A percentile compares a stretch with the other conserved stretches of the same genome.
These are phyloP conservation scores for Lachnellula cervina DNA, from an alignment of 2,329 filamentous ascomycete genomes.

Conservation along the genomic window DNA sequence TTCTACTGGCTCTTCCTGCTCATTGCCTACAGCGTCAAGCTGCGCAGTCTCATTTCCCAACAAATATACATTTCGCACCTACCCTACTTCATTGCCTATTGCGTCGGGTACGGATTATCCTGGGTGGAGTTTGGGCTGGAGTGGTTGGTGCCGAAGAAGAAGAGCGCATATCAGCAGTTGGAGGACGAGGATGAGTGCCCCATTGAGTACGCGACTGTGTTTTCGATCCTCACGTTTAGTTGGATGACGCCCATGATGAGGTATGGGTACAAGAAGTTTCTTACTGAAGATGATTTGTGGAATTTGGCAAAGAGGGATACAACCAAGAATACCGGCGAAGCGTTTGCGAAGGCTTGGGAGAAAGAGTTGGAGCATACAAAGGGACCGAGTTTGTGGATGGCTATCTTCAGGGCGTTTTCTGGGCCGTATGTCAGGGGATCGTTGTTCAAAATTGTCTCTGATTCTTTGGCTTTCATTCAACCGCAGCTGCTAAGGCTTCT, in stretches of 20 bases:
- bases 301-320: slow-evolving; percentile 76
- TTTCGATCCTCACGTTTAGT: slow-evolving; percentile 87
- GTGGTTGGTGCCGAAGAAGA: slow-evolving; percentile 64
- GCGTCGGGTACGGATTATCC: slow-evolving; percentile 54
- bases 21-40: slow-evolving; percentile 59
- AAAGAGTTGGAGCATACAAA: slow-evolving; percentile 63
- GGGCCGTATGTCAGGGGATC: slow-evolving; percentile 76
- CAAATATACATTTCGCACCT: slow-evolving; percentile 49
- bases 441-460: slow-evolving; percentile 84
- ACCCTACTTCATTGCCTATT: slow-evolving; percentile 61
- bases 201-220: slow-evolving; percentile 85
- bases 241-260: slow-evolving; percentile 99
- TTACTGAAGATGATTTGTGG: slow-evolving; percentile 96
- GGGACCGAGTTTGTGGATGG: slow-evolving; percentile 81
- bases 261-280: slow-evolving; percentile 82
- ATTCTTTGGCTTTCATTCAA: slow-evolving; percentile 80
- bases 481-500: slow-evolving; percentile 83
- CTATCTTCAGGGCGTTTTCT: slow-evolving; percentile 78
- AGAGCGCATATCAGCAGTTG: slow-evolving; percentile 63
- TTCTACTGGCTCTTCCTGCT: slow-evolving; percentile 70
- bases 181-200: slow-evolving; percentile 65
- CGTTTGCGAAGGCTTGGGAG: slow-evolving; percentile 72
- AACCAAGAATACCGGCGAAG: slow-evolving; percentile 65
- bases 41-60: slow-evolving; percentile 62
- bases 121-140: slow-evolving; percentile 60